A percentile compares a stretch with the other conserved stretches of the same genome.
phyloP scores from a whole-genome alignment of 495 filamentous ascomycete genomes.

The Hypomontagnella submonticulosa region DNA sequence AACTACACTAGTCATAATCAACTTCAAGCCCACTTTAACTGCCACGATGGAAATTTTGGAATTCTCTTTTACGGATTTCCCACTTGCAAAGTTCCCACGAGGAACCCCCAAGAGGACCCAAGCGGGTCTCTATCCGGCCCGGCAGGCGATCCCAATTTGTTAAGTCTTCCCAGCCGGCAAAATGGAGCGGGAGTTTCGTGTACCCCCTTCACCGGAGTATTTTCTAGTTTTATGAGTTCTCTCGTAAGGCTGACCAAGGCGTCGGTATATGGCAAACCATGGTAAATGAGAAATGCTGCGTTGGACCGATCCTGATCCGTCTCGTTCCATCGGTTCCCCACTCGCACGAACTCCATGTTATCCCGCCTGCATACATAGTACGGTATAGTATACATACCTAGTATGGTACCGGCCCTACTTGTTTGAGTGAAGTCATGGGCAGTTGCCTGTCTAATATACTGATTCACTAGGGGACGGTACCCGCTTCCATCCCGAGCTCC shows the following conservation, averaged over 20 bases:
- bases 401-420: slow-evolving; percentile 26
- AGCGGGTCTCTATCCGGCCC: slow-evolving; percentile 20
- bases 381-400: too few relatives aligned
- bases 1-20: too few relatives aligned
- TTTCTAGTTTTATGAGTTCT: slow-evolving; percentile 8
- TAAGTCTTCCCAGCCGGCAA: slow-evolving; percentile 22
- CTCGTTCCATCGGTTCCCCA: slow-evolving; percentile 36
- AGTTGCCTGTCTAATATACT: slow-evolving; percentile 25
- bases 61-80: neutral
- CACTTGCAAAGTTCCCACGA: slow-evolving; percentile 1
- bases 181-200: slow-evolving; percentile 31
- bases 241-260: slow-evolving; percentile 44
- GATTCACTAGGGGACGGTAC: slow-evolving; percentile 17
- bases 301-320: slow-evolving; percentile 21
- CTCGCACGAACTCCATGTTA: slow-evolving; percentile 24
- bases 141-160: slow-evolving; percentile 30
- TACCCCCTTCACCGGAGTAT: slow-evolving; percentile 17
- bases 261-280: slow-evolving; percentile 37
- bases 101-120: slow-evolving; percentile 1
- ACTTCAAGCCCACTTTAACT: slow-evolving; percentile 15
- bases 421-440: slow-evolving; percentile 15
- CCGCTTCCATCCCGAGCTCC: slow-evolving; percentile 4
- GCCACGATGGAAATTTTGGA: slow-evolving; percentile 4
- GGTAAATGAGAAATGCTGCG: slow-evolving; percentile 17
- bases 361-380: slow-evolving; percentile 25